Conservation (phyloP, 2,329 filamentous ascomycete genomes). For the Diaporthe ampelina region DNA sequence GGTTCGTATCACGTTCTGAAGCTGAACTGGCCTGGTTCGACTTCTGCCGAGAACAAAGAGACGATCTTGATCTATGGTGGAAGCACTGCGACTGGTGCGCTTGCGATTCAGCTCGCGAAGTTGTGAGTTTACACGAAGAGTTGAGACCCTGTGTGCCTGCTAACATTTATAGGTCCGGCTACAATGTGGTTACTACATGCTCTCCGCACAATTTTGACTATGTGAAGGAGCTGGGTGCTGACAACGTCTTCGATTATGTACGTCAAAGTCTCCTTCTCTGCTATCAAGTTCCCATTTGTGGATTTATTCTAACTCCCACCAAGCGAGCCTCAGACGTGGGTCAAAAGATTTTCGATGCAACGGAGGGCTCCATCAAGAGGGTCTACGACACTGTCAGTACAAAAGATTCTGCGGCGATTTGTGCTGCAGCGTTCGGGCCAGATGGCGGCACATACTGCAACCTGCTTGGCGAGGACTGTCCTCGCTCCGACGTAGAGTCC, state of each 20-base stretch:
- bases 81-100: slow-evolving; percentile 34
- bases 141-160: neutral
- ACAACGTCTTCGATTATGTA: slow-evolving; percentile 56
- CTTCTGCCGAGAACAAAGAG: neutral
- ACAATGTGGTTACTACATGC: slow-evolving; percentile 41
- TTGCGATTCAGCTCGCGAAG: slow-evolving; percentile 37
- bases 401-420: slow-evolving; percentile 12
- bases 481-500: slow-evolving; percentile 30
- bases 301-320: slow-evolving; percentile 30
- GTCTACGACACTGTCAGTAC: slow-evolving; percentile 39
- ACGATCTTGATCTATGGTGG: slow-evolving; percentile 37
- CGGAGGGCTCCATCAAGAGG: slow-evolving; percentile 55
- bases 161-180: slow-evolving; percentile 33
- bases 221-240: slow-evolving; percentile 55
- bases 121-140: neutral
- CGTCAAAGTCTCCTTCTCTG: neutral
- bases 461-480: slow-evolving; percentile 30
- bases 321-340: slow-evolving; percentile 54
- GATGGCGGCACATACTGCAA: slow-evolving; percentile 32
- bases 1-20: slow-evolving; percentile 14
- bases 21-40: neutral
- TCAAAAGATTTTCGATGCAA: slow-evolving; percentile 52
- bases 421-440: slow-evolving; percentile 18
- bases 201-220: slow-evolving; percentile 51
- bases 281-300: too few relatives aligned